phyloP scores from a whole-genome alignment of 2,329 filamentous ascomycete genomes.

The Penicillium sp. region DNA sequence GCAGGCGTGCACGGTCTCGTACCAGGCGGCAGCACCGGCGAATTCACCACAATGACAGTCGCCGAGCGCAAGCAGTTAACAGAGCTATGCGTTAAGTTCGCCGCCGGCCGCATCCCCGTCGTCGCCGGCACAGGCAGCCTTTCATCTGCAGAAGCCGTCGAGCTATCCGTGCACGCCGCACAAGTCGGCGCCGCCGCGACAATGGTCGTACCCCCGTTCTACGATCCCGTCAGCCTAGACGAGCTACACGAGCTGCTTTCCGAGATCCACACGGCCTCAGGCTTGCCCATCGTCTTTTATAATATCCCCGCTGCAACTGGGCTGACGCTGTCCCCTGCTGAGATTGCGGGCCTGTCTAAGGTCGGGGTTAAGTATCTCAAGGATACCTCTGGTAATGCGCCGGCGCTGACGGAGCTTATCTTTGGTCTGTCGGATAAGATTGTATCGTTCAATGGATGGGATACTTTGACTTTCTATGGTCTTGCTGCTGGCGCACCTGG shows the following conservation, averaged over 20 bases:
- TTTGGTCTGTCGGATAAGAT: conserved; percentile 45
- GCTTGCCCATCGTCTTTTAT: conserved; percentile 52
- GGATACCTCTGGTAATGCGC: conserved; percentile 54
- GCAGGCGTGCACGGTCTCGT: conserved; percentile 53
- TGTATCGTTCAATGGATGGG: conserved; percentile 55
- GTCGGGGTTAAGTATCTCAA: conserved; percentile 53
- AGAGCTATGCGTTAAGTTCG: conserved; percentile 32
- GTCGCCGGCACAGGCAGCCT: conserved; percentile 42
- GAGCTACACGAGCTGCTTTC: conserved; percentile 43
- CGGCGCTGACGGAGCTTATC: conserved; percentile 51
- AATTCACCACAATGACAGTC: conserved; percentile 48
- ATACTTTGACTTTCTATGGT: conserved; percentile 55
- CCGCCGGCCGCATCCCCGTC: conserved; percentile 30
- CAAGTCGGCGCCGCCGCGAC: conserved; percentile 43
- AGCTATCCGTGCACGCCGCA: conserved; percentile 44
- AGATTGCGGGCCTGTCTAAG: conserved; percentile 47
- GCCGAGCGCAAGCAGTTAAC: conserved; percentile 50
- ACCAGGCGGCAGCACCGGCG: conserved; percentile 52
- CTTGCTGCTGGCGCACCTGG: conserved; percentile 52
- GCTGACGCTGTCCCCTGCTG: conserved; percentile 41
- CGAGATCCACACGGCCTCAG: conserved; percentile 43
- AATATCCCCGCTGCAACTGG: conserved; percentile 53
- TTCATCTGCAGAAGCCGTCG: conserved; percentile 43
- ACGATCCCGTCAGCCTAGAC: conserved; percentile 46
- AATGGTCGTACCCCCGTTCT: conserved; percentile 54